Evolutionary conservation across 2,329 filamentous ascomycete genomes (phyloP), one percentile per base, ranked within the genome.

Genomic region (Trichophyton verrucosum): DNA sequence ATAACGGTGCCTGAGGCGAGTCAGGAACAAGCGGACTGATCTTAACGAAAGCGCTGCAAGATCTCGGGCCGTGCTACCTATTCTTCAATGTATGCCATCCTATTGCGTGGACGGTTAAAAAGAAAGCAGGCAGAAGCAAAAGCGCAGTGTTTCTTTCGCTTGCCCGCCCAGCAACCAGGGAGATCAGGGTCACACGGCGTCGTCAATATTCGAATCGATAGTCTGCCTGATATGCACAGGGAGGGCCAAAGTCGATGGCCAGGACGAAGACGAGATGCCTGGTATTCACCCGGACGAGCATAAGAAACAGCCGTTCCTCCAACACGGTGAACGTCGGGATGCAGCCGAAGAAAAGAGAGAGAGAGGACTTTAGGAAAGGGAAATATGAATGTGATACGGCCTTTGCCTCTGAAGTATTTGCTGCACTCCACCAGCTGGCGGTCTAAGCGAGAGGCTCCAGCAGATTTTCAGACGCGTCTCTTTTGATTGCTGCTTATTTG

Each of bases 11-110:
- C 24, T 13, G n/a, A 17, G 13, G 44, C 44, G 20, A 51, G 46
- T 51, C 46, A 51, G 46, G 46, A 51, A 51, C 46, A 27, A 15
- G 46, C 11, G 13, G 11, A 27, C 51, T 55, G 51, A 36, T 55
- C 51, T 55, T 13, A 36, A 55, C 27, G 51, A 36, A 44, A 55
- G 30, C 24, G 27, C 27, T 36, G 51, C 51, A 55, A 55, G 51
- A 55, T 55, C 27, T 55, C 51, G 51, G 51, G 51, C 51, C 51
- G 51, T 55, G 13, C 51, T 55, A 55, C 51, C 51, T 55, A 55
- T 27, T 9, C 27, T 38, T 55, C 51, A 55, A 55, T 55, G 51
- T 55, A 33, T 55, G 51, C 30, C 49, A 55, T 55, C 51, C 7
- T 55, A 55, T 55, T 55, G 51, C 51, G 33, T 55, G 20, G 7